Base-by-base conservation (phyloP, 306 rosid genomes). In the Malus fusca region DNA sequence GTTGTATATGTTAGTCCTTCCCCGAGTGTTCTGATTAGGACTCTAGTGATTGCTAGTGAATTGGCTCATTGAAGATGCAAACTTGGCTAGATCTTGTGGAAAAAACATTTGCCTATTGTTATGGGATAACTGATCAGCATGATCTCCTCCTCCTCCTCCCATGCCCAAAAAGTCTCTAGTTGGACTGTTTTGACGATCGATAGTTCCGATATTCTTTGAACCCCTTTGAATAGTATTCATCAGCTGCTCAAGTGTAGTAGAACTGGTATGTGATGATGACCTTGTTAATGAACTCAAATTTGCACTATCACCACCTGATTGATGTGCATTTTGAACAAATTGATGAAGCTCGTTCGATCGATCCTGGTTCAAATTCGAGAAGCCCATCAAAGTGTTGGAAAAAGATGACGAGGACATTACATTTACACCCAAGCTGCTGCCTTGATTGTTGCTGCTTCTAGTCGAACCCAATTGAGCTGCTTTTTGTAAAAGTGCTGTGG, bases 81-180 rank as follows among this genome's bases (percentile, higher is more conserved):
- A 87, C 87, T 90, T 91, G 14, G 86, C 93, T 0, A 93, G 82
- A 79, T 89, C 91, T 4, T 89, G 93, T 0, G 92, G 85, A 6
- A 87, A 72, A 70, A 87, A 84, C 23, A 31, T 64, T 25, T 86
- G 91, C 78, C 75, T 69, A 6, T 52, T 60, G 48, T 53, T 66
- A 37, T 71, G 66, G 44, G 71, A 19, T 11, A 71, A 74, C 37
- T 35, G 72, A 14, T 70, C 84, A 25, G 22, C 22, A 22, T 51
- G 66, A 25, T 31, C 68, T 7, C 3, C 68, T 31, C 15, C 68
- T 28, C 81, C 84, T 26, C 86, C 84, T 71, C 84, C 91, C 68
- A 92, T 77, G 4, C 98, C 98, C 11, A 94, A 90, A 71, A 94
- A 94, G 77, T 94, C 98, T 37, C 98, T 86, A 2, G 98, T 94